Base-by-base conservation (phyloP, 495 filamentous ascomycete genomes). In the Penicillium paxilli region DNA sequence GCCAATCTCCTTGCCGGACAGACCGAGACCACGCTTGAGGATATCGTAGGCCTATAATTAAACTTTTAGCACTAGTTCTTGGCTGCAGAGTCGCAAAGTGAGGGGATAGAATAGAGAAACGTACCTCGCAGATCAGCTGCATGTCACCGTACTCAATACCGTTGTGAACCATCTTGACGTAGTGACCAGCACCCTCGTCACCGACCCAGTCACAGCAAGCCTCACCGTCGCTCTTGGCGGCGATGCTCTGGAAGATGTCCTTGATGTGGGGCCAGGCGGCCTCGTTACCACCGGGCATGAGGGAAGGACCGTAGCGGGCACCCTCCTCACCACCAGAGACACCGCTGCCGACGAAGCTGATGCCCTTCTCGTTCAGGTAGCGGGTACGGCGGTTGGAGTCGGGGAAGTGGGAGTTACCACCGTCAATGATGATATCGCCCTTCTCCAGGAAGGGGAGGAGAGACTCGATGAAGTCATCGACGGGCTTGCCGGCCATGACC, bases 91-190 rank as follows among this genome's bases (percentile, higher is more conserved):
- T 17, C 14, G n/a, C 14, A 5, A 21, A 19, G 1, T 5, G 26
- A 53, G n/a, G 23, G 21, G 33, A n/a, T n/a, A n/a, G 25, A 17
- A 44, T 47, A 38, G 28, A 33, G 28, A 47, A 23, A 25, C 60
- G 58, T 62, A 97, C 94, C 87, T 98, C 94, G 77, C 89, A 95
- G 74, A 98, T 98, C 71, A 98, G 80, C 83, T 98, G 94, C 94
- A 98, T 98, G 77, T 98, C 94, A 87, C 94, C 94, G 70, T 98
- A 98, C 79, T 98, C 94, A 68, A 98, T 98, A 83, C 94, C 94
- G 74, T 98, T 98, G 87, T 98, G 94, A 54, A 98, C 94, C 95
- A 98, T 98, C 88, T 98, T 98, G 80, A 98, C 92, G 82, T 96
- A 98, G 84, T 98, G 94, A 55, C 94, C 94, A 70, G 94, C 87